A percentile compares a stretch with the other conserved stretches of the same genome.
These are phyloP conservation scores for Paecilomyces variotii DNA, from an alignment of 2,329 filamentous ascomycete species.

Conservation along the genomic window DNA sequence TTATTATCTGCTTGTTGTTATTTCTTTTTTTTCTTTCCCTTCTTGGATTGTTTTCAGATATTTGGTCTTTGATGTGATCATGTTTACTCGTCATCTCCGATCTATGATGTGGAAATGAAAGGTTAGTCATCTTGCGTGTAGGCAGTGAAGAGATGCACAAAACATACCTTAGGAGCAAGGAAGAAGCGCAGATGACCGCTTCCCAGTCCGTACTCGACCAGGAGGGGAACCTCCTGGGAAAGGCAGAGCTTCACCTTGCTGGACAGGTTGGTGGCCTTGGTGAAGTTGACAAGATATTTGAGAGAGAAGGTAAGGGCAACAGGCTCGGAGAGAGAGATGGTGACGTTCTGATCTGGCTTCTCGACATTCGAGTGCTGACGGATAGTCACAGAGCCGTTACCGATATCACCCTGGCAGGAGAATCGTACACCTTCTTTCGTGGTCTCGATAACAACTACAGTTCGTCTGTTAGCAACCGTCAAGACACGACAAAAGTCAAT, in stretches of 20 bases:
- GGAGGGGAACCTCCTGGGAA: slow-evolving; percentile 89
- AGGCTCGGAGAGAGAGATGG: slow-evolving; percentile 85
- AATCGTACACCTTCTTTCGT: slow-evolving; percentile 98
- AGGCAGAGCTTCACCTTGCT: slow-evolving; percentile 80
- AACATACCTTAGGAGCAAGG: slow-evolving; percentile 85
- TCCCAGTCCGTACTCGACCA: slow-evolving; percentile 83
- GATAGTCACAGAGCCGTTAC: slow-evolving; percentile 86
- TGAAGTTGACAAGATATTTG: slow-evolving; percentile 99
- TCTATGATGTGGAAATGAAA: slow-evolving; percentile 40
- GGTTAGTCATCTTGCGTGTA: slow-evolving; percentile 25
- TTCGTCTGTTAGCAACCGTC: slow-evolving; percentile 15
- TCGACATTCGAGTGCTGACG: slow-evolving; percentile 83
- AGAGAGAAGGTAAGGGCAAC: slow-evolving; percentile 94
- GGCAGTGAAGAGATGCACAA: not conserved
- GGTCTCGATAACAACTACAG: slow-evolving; percentile 82
- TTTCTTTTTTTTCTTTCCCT: not conserved
- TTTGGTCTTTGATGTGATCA: slow-evolving; percentile 8
- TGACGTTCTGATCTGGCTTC: slow-evolving; percentile 75
- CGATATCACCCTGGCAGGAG: slow-evolving; percentile 86
- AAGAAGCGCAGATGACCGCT: slow-evolving; percentile 95
- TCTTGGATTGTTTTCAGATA: not conserved
- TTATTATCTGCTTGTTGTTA: not conserved
- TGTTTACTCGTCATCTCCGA: slow-evolving; percentile 48
- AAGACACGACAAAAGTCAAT: not conserved
- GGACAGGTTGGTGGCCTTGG: slow-evolving; percentile 87